Conservation (phyloP, 345 rosid genomes). For the Syzygium grande region DNA sequence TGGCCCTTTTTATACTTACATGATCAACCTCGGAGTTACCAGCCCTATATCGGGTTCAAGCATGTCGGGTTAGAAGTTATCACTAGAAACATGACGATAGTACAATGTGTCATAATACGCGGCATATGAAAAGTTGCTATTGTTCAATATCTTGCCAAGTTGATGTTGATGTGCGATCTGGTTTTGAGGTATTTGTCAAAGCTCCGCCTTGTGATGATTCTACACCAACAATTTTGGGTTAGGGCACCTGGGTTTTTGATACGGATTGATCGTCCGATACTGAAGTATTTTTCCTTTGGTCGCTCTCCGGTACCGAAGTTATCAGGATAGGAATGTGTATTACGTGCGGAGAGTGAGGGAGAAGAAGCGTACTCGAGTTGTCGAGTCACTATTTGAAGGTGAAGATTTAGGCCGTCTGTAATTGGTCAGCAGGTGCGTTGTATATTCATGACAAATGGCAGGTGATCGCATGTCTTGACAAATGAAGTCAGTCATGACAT, state of each 20-base stretch:
- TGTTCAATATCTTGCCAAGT: neutral
- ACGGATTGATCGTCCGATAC: neutral
- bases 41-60: neutral
- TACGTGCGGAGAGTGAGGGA: neutral
- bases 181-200: neutral
- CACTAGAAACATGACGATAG: neutral
- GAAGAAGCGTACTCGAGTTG: neutral
- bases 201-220: neutral
- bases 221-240: neutral
- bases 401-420: neutral
- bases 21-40: neutral
- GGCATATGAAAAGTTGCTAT: neutral
- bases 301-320: neutral
- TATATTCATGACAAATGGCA: neutral
- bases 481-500: neutral
- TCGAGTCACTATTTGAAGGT: no score
- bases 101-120: neutral
- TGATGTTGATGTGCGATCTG: neutral
- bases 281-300: neutral
- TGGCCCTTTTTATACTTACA: neutral
- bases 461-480: neutral
- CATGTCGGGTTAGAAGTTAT: neutral
- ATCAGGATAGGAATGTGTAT: neutral
- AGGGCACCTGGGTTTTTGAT: neutral
- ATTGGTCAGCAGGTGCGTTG: neutral